Base-by-base conservation (phyloP, 805 yeast species). In the Monosporozyma siamensis region DNA sequence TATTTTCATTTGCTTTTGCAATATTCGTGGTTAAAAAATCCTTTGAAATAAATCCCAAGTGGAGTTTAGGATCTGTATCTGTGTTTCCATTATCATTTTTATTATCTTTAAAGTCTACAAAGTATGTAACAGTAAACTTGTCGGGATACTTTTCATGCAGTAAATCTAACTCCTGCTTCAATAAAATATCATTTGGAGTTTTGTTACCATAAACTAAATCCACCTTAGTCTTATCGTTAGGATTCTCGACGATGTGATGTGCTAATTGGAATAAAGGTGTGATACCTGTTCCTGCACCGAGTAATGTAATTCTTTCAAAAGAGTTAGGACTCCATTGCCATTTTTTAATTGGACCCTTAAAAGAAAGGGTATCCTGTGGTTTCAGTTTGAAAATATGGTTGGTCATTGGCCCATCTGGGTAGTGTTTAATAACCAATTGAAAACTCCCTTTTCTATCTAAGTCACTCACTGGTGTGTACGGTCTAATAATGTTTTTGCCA, bases 251-350 rank as follows among this genome's bases (percentile, higher is more conserved):
- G 61, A 90, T 75, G 62, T 77, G 80, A 57, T 78, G 82, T 48
- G 86, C 64, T 63, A 92, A 68, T 72, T 92, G 98, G 73, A 75
- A 89, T 66, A 92, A 73, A 46, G 98, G 98, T 38, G 97, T 86
- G 64, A 92, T 89, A 67, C 97, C 97, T 40, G 95, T 74, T 61
- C 98, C 98, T 59, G 95, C 98, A 56, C 96, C 97, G 53, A 92
- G 71, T 61, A 92, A 75, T 45, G 82, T 77, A 61, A 92, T 78
- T 51, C 78, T 70, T 57, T 83, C 77, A 71, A 76, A 90, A 61
- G 80, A 77, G 73, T 92, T 90, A 53, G 90, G 82, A 55, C 74
- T 74, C 87, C 94, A 86, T 62, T 82, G 78, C 85, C 92, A 89
- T 72, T 92, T 92, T 57, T 74, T 71, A 51, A 88, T 75, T 51